phyloP scores from a whole-genome alignment of 805 yeast genomes.

The Wickerhamiella alocasiicola region DNA sequence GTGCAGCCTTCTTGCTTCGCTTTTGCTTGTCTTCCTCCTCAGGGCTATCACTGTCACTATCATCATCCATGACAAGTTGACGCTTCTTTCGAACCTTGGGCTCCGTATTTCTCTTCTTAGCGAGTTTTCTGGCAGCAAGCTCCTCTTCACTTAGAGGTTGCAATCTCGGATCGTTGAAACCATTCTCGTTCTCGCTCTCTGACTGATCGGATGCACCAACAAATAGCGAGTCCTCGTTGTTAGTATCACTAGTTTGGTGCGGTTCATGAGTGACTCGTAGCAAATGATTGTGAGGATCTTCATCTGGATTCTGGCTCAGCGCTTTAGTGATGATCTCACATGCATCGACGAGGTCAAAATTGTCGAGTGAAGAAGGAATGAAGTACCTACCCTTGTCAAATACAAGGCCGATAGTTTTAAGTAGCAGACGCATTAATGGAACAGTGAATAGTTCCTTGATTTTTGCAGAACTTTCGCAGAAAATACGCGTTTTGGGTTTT shows the following conservation, averaged over 20 bases:
- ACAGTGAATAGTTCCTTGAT: slow-evolving; percentile 33
- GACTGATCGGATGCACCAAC: slow-evolving; percentile 21
- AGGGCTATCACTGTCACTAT: slow-evolving; percentile 4
- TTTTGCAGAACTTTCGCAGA: slow-evolving; percentile 18
- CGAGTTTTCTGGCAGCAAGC: slow-evolving; percentile 14
- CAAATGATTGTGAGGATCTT: slow-evolving; percentile 31
- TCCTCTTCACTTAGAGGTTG: slow-evolving; percentile 22
- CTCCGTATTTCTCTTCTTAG: slow-evolving; percentile 11
- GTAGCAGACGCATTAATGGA: slow-evolving; percentile 37
- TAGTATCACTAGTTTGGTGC: slow-evolving; percentile 24
- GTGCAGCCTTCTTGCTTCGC: neutral
- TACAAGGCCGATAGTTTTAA: slow-evolving; percentile 35
- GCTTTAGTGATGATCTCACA: slow-evolving; percentile 34
- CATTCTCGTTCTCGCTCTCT: slow-evolving; percentile 10
- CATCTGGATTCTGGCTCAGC: slow-evolving; percentile 28
- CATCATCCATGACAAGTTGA: slow-evolving; percentile 10
- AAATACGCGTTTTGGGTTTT: slow-evolving; percentile 15
- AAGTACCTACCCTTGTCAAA: slow-evolving; percentile 31
- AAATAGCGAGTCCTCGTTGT: slow-evolving; percentile 6
- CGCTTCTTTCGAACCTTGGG: slow-evolving; percentile 10
- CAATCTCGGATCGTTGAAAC: slow-evolving; percentile 19
- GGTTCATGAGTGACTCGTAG: slow-evolving; percentile 27
- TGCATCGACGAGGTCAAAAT: slow-evolving; percentile 28
- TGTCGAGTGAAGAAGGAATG: slow-evolving; percentile 28
- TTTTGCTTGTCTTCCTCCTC: neutral